Evolutionary conservation across 2,329 filamentous ascomycete species (phyloP), one percentile per base, ranked within the genome.

Genomic region (Fusarium nanum): DNA sequence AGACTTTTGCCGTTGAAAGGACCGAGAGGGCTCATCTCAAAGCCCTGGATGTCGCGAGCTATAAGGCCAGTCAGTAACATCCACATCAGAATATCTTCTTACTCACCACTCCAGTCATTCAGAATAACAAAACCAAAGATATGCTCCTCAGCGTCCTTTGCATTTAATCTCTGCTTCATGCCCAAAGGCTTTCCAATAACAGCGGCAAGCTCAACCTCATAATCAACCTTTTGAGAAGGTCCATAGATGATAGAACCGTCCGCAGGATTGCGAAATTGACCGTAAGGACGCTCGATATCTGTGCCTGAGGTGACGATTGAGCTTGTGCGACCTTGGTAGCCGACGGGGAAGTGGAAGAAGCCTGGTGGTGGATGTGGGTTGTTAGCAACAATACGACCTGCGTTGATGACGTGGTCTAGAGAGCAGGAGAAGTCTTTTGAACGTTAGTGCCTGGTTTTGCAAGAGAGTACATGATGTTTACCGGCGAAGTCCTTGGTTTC

Each of bases 1-100:
- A 90, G 89, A 32, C 83, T 85, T 75, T 91, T 91, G 4, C 84
- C 83, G 53, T 89, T 88, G 55, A 90, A 83, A 0, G 89, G 89
- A 0, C 88, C 88, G 0, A 90, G 77, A 0, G 88, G 88, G 5
- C 80, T 80, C 87, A 90, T 90, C 70, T 91, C 89, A 23, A 87
- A 79, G 0, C 78, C 83, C 75, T 91, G 88, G 22, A 91, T 87
- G 73, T 91, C 88, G n/a, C 88, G 81, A 22, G 87, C 85, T 79
- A 9, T 3, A 27, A 27, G 7, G 9, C 25, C 25, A 27, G 25
- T 27, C 25, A 27, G 25, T 27, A 10, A 3, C 25, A 27, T 10
- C 9, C 25, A 27, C 25, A 27, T 10, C 25, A 27, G 25, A 27
- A 27, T 3, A 10, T 3, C 8, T 27, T 10, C 8, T 9, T 10